Evolutionary conservation across 768 basidiomycete genomes (phyloP).

Genomic region (Tulasnella calospora): DNA sequence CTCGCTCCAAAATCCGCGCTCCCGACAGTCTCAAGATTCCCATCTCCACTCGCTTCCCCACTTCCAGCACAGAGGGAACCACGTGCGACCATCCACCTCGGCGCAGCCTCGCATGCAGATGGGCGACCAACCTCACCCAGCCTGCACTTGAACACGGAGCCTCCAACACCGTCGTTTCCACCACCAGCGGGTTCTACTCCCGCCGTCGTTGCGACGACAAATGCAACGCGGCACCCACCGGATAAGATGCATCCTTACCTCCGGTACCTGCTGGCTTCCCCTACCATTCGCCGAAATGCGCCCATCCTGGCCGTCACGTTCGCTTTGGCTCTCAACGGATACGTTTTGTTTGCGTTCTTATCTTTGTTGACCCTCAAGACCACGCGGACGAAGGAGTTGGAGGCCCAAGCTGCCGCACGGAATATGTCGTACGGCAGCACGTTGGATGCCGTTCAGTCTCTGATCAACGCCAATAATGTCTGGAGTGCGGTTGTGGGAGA

Average conservation of each 20-base stretch:
- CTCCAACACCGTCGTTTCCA: not conserved
- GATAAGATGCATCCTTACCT: not conserved
- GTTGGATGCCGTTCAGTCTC: constrained; percentile 58
- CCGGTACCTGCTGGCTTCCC: not conserved
- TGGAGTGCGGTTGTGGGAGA: constrained; percentile 76
- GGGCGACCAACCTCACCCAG: not conserved
- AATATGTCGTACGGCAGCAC: constrained; percentile 43
- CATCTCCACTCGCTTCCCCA: constrained; percentile 44
- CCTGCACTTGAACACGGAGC: constrained; percentile 17
- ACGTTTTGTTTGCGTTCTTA: constrained; percentile 2
- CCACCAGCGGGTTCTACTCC: not conserved
- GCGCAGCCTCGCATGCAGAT: constrained; percentile 25
- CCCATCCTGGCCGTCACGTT: constrained; percentile 9
- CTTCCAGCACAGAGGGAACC: not conserved
- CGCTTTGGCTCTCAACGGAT: constrained; percentile 15
- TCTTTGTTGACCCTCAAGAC: constrained; percentile 12
- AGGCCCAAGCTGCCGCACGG: not conserved
- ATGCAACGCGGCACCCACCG: not conserved
- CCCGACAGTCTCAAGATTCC: constrained; percentile 37
- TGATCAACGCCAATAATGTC: constrained; percentile 59
- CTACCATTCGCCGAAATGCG: constrained; percentile 13
- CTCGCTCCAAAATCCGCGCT: constrained; percentile 42
- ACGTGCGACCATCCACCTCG: constrained; percentile 27
- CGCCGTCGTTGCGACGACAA: not conserved
- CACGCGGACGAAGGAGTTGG: constrained; percentile 8